These are phyloP conservation scores for Lactifluus volemus DNA, from an alignment of 768 basidiomycete species.

Conservation along the genomic window DNA sequence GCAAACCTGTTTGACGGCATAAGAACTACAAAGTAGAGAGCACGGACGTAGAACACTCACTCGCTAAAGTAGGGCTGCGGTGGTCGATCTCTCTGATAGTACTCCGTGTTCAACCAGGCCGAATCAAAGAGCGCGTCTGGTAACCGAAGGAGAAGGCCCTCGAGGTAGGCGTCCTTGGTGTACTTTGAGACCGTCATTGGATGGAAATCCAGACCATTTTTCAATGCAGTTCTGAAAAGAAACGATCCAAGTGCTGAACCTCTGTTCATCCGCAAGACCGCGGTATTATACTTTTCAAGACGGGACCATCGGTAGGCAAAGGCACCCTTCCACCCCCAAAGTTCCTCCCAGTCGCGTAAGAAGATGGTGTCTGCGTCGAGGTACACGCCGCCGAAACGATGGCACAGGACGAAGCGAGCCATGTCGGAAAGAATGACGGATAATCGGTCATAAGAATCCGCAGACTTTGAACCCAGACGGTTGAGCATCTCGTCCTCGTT, in stretches of 20 bases:
- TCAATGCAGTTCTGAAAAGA: conserved; percentile 88
- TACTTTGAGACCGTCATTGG: conserved; percentile 93
- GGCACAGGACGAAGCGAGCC: conserved; percentile 95
- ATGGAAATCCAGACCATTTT: conserved; percentile 93
- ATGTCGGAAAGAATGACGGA: conserved; percentile 94
- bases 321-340: conserved; percentile 95
- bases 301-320: conserved; percentile 97
- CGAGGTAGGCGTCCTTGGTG: conserved; percentile 79
- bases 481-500: conserved; percentile 53
- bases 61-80: conserved; percentile 90
- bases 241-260: conserved; percentile 87
- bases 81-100: conserved; percentile 85
- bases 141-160: conserved; percentile 74
- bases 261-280: conserved; percentile 90
- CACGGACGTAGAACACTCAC: conserved; percentile 33
- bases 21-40: neutral
- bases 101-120: conserved; percentile 92
- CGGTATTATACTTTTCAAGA: conserved; percentile 90
- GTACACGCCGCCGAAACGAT: conserved; percentile 94
- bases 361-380: conserved; percentile 96
- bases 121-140: conserved; percentile 96
- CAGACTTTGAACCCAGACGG: conserved; percentile 83
- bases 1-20: conserved; percentile 49
- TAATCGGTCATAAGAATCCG: conserved; percentile 79
- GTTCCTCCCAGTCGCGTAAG: conserved; percentile 95